Percentiles rank a stretch among this genome's conserved stretches.
Conservation (phyloP, 257 asterid species). For the Avicennia marina region DNA sequence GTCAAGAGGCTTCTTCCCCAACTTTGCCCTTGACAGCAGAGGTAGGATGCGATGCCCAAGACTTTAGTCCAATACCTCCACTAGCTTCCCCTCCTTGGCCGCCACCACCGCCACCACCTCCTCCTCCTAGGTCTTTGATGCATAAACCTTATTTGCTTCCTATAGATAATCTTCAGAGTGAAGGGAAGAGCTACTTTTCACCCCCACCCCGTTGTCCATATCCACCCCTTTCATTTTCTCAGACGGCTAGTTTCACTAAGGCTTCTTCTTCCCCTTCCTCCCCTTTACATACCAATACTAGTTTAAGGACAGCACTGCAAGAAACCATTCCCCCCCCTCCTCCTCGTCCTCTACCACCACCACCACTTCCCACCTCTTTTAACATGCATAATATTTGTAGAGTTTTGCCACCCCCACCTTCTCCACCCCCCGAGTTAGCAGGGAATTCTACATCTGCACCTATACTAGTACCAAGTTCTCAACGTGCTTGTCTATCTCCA, state of each 20-base stretch:
- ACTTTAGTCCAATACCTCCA: conserved; percentile 26
- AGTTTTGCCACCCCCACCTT: conserved; percentile 33
- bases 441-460: conserved; percentile 19
- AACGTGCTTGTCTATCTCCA: no score
- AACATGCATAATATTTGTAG: conserved; percentile 24
- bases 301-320: conserved; percentile 16
- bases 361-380: conserved; percentile 29
- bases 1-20: conserved; percentile 28
- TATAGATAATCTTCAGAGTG: conserved; percentile 9
- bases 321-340: conserved; percentile 21
- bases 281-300: conserved; percentile 16
- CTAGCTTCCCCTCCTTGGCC: conserved; percentile 26
- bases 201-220: conserved; percentile 40
- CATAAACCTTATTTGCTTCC: conserved; percentile 19
- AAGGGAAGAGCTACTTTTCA: conserved; percentile 1
- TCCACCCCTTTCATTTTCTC: conserved; percentile 21
- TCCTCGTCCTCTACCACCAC: conserved; percentile 29
- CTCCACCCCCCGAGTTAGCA: conserved; percentile 39
- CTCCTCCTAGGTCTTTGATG: conserved; percentile 19
- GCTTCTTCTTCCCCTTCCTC: conserved; percentile 15
- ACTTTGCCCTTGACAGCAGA: conserved; percentile 25
- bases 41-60: conserved; percentile 33
- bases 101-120: conserved; percentile 28
- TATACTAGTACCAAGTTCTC: conserved; percentile 19
- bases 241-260: conserved; percentile 1